Conservation (phyloP, 495 filamentous ascomycete species). For the Annulohypoxylon maeteangense region DNA sequence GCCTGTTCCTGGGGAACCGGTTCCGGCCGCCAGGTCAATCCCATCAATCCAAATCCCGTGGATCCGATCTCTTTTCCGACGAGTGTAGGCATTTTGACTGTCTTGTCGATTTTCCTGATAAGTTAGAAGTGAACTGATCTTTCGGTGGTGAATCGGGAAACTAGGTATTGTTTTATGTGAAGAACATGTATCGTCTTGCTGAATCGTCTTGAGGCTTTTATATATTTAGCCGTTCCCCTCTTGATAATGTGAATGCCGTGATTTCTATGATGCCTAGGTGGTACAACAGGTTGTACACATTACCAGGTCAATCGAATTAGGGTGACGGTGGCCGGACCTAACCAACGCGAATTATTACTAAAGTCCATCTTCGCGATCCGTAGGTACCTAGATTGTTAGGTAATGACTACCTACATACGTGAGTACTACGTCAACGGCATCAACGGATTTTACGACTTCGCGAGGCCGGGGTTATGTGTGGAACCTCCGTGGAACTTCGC, state of each 20-base stretch:
- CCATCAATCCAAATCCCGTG: constrained; percentile 71
- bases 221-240: background rate
- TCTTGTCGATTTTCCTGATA: constrained; percentile 5
- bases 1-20: constrained; percentile 68
- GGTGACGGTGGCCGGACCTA: background rate
- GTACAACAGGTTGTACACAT: background rate
- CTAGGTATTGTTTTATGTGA: background rate
- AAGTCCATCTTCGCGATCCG: constrained; percentile 2
- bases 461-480: background rate
- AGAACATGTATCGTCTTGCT: background rate
- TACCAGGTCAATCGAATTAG: background rate
- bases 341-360: background rate
- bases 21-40: constrained; percentile 77
- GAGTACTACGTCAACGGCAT: background rate
- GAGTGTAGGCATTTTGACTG: constrained; percentile 59
- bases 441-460: background rate
- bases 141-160: background rate
- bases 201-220: constrained; percentile 4
- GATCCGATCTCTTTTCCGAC: constrained; percentile 62
- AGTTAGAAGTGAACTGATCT: background rate
- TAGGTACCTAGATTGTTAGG: too few species aligned
- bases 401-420: background rate
- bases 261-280: background rate
- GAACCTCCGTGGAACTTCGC: background rate
- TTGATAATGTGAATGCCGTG: background rate